Conservation (phyloP, 257 asterid species). For the Solanum chaucha region DNA sequence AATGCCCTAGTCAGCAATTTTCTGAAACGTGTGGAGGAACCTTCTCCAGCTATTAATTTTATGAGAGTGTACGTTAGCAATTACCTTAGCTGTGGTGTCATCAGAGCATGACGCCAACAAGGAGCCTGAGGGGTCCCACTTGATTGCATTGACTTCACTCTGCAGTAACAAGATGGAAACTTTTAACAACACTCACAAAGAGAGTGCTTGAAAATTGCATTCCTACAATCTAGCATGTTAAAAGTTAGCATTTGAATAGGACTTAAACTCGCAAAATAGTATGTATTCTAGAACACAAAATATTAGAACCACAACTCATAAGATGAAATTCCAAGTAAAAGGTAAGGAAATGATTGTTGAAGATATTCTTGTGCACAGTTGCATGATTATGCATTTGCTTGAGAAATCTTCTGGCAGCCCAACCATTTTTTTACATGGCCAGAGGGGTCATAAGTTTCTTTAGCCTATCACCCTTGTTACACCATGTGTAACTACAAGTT, state of each 20-base stretch:
- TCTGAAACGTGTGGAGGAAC: background rate
- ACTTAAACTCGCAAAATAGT: background rate
- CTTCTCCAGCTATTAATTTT: background rate
- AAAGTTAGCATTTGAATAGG: background rate
- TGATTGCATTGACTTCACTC: constrained; percentile 97
- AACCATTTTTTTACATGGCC: background rate
- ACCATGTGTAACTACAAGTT: background rate
- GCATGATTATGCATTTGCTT: background rate
- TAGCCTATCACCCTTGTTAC: background rate
- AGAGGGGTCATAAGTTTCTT: background rate
- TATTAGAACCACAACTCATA: background rate
- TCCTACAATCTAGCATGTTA: background rate
- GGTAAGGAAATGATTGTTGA: background rate
- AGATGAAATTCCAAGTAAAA: background rate
- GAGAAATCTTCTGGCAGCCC: background rate
- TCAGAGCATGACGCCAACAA: constrained; percentile 96
- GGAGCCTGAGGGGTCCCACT: constrained; percentile 96
- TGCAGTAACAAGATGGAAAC: constrained; percentile 16
- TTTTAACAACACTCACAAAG: background rate
- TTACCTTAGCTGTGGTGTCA: constrained; percentile 90
- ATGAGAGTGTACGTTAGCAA: background rate
- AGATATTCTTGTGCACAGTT: background rate
- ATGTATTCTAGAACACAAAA: background rate
- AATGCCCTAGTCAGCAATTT: background rate
- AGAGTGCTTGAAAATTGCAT: background rate